Percentiles rank a stretch among this genome's conserved stretches.
Conservation (phyloP, 768 basidiomycete species). For the Flagelloscypha sp. region DNA sequence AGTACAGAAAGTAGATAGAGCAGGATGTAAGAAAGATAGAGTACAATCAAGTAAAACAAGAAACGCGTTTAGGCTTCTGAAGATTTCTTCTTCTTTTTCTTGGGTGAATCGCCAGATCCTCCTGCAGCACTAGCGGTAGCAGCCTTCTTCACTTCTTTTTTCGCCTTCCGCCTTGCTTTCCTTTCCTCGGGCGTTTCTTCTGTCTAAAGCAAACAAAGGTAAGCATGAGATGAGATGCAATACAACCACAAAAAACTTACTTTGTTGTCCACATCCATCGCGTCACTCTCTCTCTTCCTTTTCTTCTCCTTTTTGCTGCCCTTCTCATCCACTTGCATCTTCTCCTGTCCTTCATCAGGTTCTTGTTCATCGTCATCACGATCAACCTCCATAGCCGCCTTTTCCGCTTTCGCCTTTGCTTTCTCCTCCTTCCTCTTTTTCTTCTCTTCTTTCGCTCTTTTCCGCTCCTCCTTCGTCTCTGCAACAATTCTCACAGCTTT, state of each 20-base stretch:
- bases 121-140: slow-evolving; percentile 35
- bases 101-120: no score
- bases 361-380: no score
- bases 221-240: slow-evolving; percentile 4
- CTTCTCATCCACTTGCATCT: slow-evolving; percentile 21
- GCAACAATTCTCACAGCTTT: slow-evolving; percentile 63
- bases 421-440: slow-evolving; percentile 57
- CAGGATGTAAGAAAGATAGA: no score
- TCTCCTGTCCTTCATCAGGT: no score
- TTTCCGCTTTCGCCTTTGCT: slow-evolving; percentile 23
- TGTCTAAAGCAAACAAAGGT: slow-evolving; percentile 20
- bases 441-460: slow-evolving; percentile 69
- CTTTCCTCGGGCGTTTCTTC: slow-evolving; percentile 79
- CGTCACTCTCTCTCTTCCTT: slow-evolving; percentile 51
- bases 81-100: slow-evolving; percentile 34
- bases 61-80: slow-evolving; percentile 19
- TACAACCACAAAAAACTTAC: slow-evolving; percentile 23
- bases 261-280: slow-evolving; percentile 30
- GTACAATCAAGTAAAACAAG: slow-evolving; percentile 6
- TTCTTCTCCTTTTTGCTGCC: slow-evolving; percentile 33
- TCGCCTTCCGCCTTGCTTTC: slow-evolving; percentile 71
- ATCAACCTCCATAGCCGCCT: slow-evolving; percentile 38
- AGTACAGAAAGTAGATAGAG: slow-evolving; percentile 4
- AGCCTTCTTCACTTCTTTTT: slow-evolving; percentile 69
- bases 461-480: slow-evolving; percentile 86